Evolutionary conservation across 768 basidiomycete genomes (phyloP).

Genomic region (Cystobasidiopsis lactophilus): DNA sequence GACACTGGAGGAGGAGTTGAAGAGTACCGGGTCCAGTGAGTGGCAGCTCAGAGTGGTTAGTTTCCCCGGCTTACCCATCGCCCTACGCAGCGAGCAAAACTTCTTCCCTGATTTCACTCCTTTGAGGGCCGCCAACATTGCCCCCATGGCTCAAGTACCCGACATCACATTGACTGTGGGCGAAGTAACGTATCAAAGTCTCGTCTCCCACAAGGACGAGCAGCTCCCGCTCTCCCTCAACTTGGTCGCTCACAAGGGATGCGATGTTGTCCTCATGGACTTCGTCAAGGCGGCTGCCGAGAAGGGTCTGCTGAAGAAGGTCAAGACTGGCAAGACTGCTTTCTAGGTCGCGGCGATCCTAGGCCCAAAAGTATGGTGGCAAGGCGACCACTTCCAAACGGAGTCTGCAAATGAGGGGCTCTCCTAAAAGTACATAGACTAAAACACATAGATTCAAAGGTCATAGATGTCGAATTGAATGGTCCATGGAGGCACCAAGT

Average conservation of each 20-base stretch:
- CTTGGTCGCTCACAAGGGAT: conserved; percentile 18
- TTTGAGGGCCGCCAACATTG: neutral
- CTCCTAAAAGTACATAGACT: too few species aligned
- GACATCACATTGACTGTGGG: conserved; percentile 19
- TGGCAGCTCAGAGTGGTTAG: too few species aligned
- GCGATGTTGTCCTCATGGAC: conserved; percentile 21
- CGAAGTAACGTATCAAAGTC: conserved; percentile 19
- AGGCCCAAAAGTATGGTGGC: too few species aligned
- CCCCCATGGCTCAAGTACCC: conserved; percentile 11
- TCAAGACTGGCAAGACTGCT: neutral
- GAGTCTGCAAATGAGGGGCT: too few species aligned
- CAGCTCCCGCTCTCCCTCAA: conserved; percentile 20
- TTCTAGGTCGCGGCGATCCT: too few species aligned
- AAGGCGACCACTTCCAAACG: too few species aligned
- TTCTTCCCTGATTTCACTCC: neutral
- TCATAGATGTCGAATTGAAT: too few species aligned
- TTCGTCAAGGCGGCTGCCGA: conserved; percentile 12
- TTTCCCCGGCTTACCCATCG: too few species aligned
- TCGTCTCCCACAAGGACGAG: conserved; percentile 17
- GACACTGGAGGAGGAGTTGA: neutral
- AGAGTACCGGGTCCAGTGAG: too few species aligned
- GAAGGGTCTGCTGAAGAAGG: neutral
- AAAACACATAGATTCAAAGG: too few species aligned
- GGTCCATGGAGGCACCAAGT: too few species aligned
- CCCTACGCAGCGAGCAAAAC: neutral